phyloP scores from a whole-genome alignment of 345 rosid genomes.

The Salix purpurea region DNA sequence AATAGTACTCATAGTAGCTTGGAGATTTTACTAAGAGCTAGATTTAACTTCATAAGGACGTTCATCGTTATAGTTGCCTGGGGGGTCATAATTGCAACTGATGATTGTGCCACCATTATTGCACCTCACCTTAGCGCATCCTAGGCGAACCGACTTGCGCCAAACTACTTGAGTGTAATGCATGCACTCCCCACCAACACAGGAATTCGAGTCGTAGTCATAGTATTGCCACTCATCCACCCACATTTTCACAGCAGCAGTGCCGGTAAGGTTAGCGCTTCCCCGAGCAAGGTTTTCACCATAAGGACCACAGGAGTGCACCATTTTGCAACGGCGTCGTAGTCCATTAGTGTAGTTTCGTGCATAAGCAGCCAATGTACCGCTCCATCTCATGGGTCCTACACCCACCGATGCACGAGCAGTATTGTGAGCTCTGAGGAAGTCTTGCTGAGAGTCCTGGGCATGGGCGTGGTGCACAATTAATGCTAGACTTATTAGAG shows the following conservation, averaged over 20 bases:
- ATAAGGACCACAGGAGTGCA: slow-evolving; percentile 35
- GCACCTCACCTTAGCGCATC: slow-evolving; percentile 28
- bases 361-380: slow-evolving; percentile 34
- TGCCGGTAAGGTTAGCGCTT: slow-evolving; percentile 8
- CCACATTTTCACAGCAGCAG: slow-evolving; percentile 25
- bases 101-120: slow-evolving; percentile 21
- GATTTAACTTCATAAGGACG: slow-evolving; percentile 7
- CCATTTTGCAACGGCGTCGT: slow-evolving; percentile 25
- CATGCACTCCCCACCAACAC: slow-evolving; percentile 10
- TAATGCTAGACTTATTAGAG: neutral
- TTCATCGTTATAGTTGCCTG: neutral
- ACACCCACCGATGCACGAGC: slow-evolving; percentile 24
- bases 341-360: slow-evolving; percentile 21
- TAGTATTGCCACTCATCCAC: slow-evolving; percentile 18
- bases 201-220: slow-evolving; percentile 13
- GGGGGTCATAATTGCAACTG: slow-evolving; percentile 32
- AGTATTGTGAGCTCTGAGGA: slow-evolving; percentile 22
- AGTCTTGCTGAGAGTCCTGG: slow-evolving; percentile 23
- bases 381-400: slow-evolving; percentile 36
- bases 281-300: slow-evolving; percentile 39
- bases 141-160: slow-evolving; percentile 1
- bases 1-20: neutral
- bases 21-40: neutral
- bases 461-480: neutral
- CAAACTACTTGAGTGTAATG: slow-evolving; percentile 41